Conservation (phyloP, 2,329 filamentous ascomycete species). For the Mycocentrospora acerina region DNA sequence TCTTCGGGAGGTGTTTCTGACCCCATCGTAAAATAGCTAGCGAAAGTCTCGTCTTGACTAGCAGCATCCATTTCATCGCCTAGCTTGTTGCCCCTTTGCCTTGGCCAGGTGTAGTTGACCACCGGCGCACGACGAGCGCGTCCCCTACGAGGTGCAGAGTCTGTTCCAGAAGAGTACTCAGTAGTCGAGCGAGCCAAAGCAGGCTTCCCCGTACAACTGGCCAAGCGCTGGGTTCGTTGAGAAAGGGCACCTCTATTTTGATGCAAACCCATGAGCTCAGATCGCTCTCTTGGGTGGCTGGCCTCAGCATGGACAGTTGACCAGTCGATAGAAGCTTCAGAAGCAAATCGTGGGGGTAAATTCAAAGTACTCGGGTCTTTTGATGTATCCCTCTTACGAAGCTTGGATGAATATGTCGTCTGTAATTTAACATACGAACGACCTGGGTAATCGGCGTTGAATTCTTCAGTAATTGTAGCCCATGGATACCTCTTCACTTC, state of each 20-base stretch:
- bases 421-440: constrained; percentile 29
- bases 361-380: constrained; percentile 23
- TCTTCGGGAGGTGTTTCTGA: constrained; percentile 18
- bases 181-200: constrained; percentile 1
- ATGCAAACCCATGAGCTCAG: background rate
- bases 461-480: constrained; percentile 36
- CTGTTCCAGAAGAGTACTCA: constrained; percentile 22
- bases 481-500: constrained; percentile 43
- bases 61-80: constrained; percentile 6
- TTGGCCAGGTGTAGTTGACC: constrained; percentile 32
- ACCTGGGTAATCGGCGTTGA: constrained; percentile 30
- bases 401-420: constrained; percentile 26
- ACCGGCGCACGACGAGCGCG: constrained; percentile 26
- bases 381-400: constrained; percentile 29
- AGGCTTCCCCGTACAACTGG: background rate
- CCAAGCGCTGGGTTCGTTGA: no score
- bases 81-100: constrained; percentile 6
- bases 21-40: background rate
- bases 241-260: no score
- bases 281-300: background rate
- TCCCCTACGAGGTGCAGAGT: constrained; percentile 14
- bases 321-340: constrained; percentile 29
- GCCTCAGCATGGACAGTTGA: constrained; percentile 10
- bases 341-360: constrained; percentile 27
- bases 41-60: background rate